These are phyloP conservation scores for Xerocomus brunneocitrinus DNA, from an alignment of 768 basidiomycete genomes.

Conservation along the genomic window DNA sequence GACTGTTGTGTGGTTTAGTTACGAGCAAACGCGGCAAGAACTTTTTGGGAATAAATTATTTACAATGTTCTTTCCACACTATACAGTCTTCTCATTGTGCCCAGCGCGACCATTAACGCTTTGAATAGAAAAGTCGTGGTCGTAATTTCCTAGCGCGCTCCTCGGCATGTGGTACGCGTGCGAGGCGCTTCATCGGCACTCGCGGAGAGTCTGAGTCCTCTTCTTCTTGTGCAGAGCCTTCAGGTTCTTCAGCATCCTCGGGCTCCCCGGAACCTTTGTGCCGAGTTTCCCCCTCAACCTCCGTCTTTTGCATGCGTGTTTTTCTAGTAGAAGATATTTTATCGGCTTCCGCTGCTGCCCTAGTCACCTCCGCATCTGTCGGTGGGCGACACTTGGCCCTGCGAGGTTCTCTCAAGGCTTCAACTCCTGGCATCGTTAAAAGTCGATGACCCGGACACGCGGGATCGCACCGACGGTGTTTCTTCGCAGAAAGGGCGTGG, in stretches of 20 bases:
- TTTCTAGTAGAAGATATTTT: background rate
- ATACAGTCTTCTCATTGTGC: background rate
- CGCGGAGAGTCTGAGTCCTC: conserved; percentile 1
- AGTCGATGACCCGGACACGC: conserved; percentile 23
- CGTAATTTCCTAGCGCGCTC: conserved; percentile 15
- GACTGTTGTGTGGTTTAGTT: too few relatives aligned
- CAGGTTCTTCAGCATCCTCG: conserved; percentile 10
- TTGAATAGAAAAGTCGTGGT: conserved; percentile 2
- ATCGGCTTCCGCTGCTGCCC: conserved; percentile 13
- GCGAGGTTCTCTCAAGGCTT: conserved; percentile 21
- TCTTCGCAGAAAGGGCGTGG: conserved; percentile 23
- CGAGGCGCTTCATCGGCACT: conserved; percentile 16
- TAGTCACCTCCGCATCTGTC: conserved; percentile 16
- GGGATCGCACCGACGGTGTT: conserved; percentile 13
- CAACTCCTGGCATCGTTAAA: conserved; percentile 10
- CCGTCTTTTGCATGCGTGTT: background rate
- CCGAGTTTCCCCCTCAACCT: background rate
- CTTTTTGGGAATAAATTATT: too few relatives aligned
- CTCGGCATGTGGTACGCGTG: conserved; percentile 8
- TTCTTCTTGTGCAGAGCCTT: conserved; percentile 7
- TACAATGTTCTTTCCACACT: background rate
- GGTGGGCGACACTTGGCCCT: conserved; percentile 20
- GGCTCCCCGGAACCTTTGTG: conserved; percentile 9
- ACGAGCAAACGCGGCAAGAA: too few relatives aligned
- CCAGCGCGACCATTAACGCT: background rate